Evolutionary conservation across 495 filamentous ascomycete species (phyloP).

Genomic region (Penicillium crystallinum): DNA sequence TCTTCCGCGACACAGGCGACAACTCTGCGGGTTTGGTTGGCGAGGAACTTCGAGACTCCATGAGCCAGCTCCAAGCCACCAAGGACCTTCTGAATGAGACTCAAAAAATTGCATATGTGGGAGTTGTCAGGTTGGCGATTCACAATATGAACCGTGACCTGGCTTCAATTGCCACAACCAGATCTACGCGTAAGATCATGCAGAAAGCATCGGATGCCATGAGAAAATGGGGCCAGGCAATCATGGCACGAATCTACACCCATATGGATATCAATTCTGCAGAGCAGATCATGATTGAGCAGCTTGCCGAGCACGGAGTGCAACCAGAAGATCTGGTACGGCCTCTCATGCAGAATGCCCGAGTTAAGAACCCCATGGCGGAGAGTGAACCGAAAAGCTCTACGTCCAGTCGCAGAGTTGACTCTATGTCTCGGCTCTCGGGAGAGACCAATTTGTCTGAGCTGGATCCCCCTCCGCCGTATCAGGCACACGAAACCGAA

Average conservation of each 20-base stretch:
- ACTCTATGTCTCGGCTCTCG: conserved; percentile 22
- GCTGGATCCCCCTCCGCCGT: conserved; percentile 60
- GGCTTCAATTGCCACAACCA: conserved; percentile 48
- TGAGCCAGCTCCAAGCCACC: conserved; percentile 90
- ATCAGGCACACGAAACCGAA: conserved; percentile 63
- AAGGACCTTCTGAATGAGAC: conserved; percentile 94
- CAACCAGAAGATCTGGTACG: conserved; percentile 75
- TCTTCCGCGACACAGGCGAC: conserved; percentile 68
- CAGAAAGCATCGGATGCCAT: conserved; percentile 65
- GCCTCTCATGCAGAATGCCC: conserved; percentile 84
- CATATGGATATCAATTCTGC: conserved; percentile 91
- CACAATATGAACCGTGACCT: conserved; percentile 67
- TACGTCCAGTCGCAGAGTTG: conserved; percentile 25
- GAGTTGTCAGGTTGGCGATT: conserved; percentile 74
- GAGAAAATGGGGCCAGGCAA: conserved; percentile 95
- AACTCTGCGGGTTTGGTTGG: conserved; percentile 63
- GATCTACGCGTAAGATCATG: conserved; percentile 61
- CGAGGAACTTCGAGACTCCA: conserved; percentile 75
- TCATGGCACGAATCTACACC: conserved; percentile 86
- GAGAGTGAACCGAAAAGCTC: conserved; percentile 30
- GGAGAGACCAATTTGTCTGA: conserved; percentile 29
- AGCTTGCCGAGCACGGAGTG: conserved; percentile 88
- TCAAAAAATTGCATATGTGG: conserved; percentile 94
- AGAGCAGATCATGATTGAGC: conserved; percentile 99
- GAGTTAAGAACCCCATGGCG: conserved; percentile 90